phyloP scores from a whole-genome alignment of 2,329 filamentous ascomycete genomes.

The Ceratocystis albifundus region DNA sequence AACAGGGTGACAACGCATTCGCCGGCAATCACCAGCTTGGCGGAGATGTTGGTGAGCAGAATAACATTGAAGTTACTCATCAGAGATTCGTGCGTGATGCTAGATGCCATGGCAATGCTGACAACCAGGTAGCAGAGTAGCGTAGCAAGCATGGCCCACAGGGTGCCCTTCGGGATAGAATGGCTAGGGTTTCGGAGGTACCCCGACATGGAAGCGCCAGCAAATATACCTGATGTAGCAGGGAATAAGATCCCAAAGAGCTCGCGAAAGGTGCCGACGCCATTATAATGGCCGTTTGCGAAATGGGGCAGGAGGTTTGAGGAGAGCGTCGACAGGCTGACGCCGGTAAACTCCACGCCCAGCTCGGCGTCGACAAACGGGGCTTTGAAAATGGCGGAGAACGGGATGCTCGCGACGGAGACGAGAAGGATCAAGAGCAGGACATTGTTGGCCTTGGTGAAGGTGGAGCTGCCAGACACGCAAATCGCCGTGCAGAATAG shows the following conservation, averaged over 20 bases:
- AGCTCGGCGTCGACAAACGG: slow-evolving; percentile 54
- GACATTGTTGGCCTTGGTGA: slow-evolving; percentile 68
- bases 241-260: slow-evolving; percentile 81
- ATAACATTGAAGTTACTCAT: slow-evolving; percentile 68
- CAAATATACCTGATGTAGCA: slow-evolving; percentile 46
- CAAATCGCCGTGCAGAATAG: slow-evolving; percentile 63
- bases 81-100: slow-evolving; percentile 61
- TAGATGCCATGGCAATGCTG: slow-evolving; percentile 65
- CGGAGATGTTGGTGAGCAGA: slow-evolving; percentile 67
- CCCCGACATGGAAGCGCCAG: slow-evolving; percentile 81
- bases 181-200: slow-evolving; percentile 73
- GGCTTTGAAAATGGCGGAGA: slow-evolving; percentile 57
- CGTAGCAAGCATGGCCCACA: slow-evolving; percentile 65
- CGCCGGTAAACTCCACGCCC: slow-evolving; percentile 65
- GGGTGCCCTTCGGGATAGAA: slow-evolving; percentile 72
- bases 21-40: slow-evolving; percentile 61
- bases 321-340: slow-evolving; percentile 56
- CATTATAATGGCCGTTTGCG: slow-evolving; percentile 49
- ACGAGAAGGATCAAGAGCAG: slow-evolving; percentile 59
- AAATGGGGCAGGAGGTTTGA: slow-evolving; percentile 65
- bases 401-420: slow-evolving; percentile 67
- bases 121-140: slow-evolving; percentile 66
- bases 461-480: slow-evolving; percentile 66
- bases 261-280: slow-evolving; percentile 61
- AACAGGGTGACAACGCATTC: slow-evolving; percentile 77